Evolutionary conservation across 78 protist genomes (phyloP).

Genomic region (Cavenderia fasciculata): DNA sequence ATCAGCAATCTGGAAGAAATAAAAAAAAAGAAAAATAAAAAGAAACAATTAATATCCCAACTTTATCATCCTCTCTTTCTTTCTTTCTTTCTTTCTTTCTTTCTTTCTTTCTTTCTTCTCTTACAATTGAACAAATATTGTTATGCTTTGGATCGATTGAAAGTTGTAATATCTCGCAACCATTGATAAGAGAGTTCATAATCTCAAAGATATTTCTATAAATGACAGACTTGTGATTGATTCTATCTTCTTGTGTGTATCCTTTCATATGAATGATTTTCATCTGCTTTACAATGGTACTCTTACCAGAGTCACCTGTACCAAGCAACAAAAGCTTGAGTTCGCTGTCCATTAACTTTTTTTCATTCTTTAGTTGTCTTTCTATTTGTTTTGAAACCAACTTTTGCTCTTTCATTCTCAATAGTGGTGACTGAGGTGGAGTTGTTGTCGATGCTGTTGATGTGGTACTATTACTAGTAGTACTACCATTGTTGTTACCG

Average conservation of each 20-base stretch:
- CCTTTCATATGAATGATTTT: slow-evolving; percentile 85
- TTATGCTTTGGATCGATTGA: slow-evolving; percentile 19
- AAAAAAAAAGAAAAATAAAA: neutral
- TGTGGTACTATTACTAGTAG: too few relatives aligned
- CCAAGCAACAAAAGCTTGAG: slow-evolving; percentile 62
- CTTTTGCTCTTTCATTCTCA: slow-evolving; percentile 52
- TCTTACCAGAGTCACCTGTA: slow-evolving; percentile 91
- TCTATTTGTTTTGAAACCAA: slow-evolving; percentile 36
- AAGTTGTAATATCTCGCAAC: slow-evolving; percentile 25
- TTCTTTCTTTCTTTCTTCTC: neutral
- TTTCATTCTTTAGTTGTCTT: slow-evolving; percentile 50
- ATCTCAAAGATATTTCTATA: slow-evolving; percentile 71
- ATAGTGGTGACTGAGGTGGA: too few relatives aligned
- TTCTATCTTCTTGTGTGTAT: slow-evolving; percentile 77
- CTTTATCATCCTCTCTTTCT: neutral
- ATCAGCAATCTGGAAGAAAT: too few relatives aligned
- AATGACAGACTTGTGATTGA: slow-evolving; percentile 42
- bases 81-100: neutral
- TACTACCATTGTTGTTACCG: too few relatives aligned
- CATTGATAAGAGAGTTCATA: slow-evolving; percentile 31
- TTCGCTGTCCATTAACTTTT: slow-evolving; percentile 21
- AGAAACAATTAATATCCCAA: neutral
- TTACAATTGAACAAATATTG: neutral
- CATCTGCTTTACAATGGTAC: slow-evolving; percentile 91
- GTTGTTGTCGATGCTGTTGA: too few relatives aligned